These are phyloP conservation scores for Aechmea fasciata DNA, from an alignment of 176 grass and related monocot species.

Conservation along the genomic window DNA sequence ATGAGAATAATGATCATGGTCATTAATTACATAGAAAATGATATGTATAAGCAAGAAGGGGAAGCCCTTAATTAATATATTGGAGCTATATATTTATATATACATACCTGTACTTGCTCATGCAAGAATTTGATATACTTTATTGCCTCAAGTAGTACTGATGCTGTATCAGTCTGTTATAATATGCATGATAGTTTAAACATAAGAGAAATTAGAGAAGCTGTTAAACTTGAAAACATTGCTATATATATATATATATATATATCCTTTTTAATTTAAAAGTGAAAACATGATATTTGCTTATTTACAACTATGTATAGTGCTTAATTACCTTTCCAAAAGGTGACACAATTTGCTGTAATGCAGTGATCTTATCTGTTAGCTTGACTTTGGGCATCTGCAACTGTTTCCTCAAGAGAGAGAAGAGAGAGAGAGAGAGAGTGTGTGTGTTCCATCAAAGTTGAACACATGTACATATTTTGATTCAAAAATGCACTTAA, in stretches of 20 bases:
- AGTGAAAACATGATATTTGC: neutral
- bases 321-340: slow-evolving; percentile 84
- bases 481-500: neutral
- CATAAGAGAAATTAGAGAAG: neutral
- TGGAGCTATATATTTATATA: slow-evolving; percentile 4
- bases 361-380: slow-evolving; percentile 72
- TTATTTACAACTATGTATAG: neutral
- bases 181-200: slow-evolving; percentile 2
- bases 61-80: neutral
- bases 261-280: no score
- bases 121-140: slow-evolving; percentile 87
- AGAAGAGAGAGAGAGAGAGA: neutral
- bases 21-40: no score
- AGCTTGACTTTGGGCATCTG: slow-evolving; percentile 88
- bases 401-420: slow-evolving; percentile 24
- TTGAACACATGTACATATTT: neutral
- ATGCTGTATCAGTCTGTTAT: slow-evolving; percentile 78
- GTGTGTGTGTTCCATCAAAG: slow-evolving; percentile 3
- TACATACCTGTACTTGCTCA: slow-evolving; percentile 79
- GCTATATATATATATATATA: no score
- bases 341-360: slow-evolving; percentile 89
- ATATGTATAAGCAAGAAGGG: no score
- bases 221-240: no score
- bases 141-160: slow-evolving; percentile 73
- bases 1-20: no score